Base-by-base conservation (phyloP, 2,329 filamentous ascomycete genomes). In the Blastomyces emzantsi region DNA sequence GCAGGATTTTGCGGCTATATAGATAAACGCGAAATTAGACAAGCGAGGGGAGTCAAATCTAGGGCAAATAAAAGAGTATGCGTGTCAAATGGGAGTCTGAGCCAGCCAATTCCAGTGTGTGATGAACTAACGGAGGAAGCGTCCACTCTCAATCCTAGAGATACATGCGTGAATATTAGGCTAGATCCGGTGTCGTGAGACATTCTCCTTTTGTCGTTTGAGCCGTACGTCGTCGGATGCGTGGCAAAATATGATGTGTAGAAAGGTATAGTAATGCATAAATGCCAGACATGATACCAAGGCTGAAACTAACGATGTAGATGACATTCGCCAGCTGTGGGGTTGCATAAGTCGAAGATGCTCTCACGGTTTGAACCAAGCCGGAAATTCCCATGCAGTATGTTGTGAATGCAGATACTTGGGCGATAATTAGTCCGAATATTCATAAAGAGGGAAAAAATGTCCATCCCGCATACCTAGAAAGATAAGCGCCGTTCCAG, bases 401-500 rank as follows among this genome's bases (percentile, higher is more conserved):
- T 25, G 22, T 25, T 43, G 11, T 36, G 13, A 58, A 13, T 8
- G 22, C 55, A 19, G 36, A 25, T 25, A 15, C 55, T 58, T 13
- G 11, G 13, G n/a, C n/a, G 22, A 41, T 39, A n/a, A 25, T 57
- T 58, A 58, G 55, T 36, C 36, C 25, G 25, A 6, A 15, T 43
- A 1, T 25, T 25, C 7, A 19, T 43, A 9, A 25, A 39, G 36
- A 17, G 22, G n/a, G 2, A 15, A 43, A 30, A 13, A 52, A 25
- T 17, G 28, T 15, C n/a, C 55, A 15, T 15, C 17, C 9, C 8
- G 9, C 41, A 39, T 51, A 55, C 60, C n/a, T 51, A 63, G 41
- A 22, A 64, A 2, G 13, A 64, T 22, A 19, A 45, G 52, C 15
- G 43, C 15, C 17, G 25, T 54, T 15, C 63, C 63, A 54, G 55